Conservation (phyloP, 352 stramenopile species). For the Pythium monospermum region DNA sequence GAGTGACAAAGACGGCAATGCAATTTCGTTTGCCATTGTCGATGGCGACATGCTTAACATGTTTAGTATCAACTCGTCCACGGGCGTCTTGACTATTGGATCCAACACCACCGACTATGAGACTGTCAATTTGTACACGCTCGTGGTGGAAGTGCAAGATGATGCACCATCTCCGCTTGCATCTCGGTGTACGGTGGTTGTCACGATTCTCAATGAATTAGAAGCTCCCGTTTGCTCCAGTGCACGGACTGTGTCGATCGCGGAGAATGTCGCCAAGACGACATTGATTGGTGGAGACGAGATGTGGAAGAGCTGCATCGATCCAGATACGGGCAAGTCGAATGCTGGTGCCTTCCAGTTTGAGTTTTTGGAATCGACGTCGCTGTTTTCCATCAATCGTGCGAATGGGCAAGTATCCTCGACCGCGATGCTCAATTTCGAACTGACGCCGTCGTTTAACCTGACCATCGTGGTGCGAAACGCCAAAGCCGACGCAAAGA, state of each 20-base stretch:
- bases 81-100: slow-evolving; percentile 31
- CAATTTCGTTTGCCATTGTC: slow-evolving; percentile 35
- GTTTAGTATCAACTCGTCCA: slow-evolving; percentile 44
- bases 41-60: slow-evolving; percentile 32
- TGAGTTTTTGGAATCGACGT: slow-evolving; percentile 24
- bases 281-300: slow-evolving; percentile 23
- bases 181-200: slow-evolving; percentile 25
- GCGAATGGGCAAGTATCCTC: slow-evolving; percentile 20
- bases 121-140: slow-evolving; percentile 24
- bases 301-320: slow-evolving; percentile 37
- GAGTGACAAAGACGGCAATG: slow-evolving; percentile 33
- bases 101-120: slow-evolving; percentile 46
- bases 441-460: slow-evolving; percentile 21
- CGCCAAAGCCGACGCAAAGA: slow-evolving; percentile 20
- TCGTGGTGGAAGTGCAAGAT: slow-evolving; percentile 42
- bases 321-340: slow-evolving; percentile 33
- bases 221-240: slow-evolving; percentile 20
- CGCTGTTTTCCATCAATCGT: slow-evolving; percentile 17
- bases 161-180: slow-evolving; percentile 31
- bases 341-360: slow-evolving; percentile 29
- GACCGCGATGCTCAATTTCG: slow-evolving; percentile 23
- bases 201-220: slow-evolving; percentile 46
- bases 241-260: slow-evolving; percentile 1
- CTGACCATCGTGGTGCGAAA: slow-evolving; percentile 30
- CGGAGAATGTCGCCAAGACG: slow-evolving; percentile 23